Conservation (phyloP, 2,329 filamentous ascomycete species). For the Pseudogymnoascus sp. region DNA sequence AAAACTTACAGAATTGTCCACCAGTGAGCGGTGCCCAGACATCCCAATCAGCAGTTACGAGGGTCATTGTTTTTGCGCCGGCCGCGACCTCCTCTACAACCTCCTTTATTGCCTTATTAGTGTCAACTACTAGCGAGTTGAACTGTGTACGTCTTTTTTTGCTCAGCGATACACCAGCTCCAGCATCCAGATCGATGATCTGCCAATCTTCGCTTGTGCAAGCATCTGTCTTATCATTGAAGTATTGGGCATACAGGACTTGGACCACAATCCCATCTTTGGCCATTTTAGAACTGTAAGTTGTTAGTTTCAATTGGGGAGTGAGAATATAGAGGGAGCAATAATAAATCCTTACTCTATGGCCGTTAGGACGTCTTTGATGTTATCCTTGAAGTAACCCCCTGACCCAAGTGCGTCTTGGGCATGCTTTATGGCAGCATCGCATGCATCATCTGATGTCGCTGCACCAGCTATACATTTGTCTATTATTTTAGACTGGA, state of each 20-base stretch:
- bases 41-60: constrained; percentile 25
- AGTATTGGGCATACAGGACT: constrained; percentile 31
- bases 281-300: constrained; percentile 25
- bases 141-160: constrained; percentile 28
- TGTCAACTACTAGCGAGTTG: constrained; percentile 26
- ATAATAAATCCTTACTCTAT: constrained; percentile 16
- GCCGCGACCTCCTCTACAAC: constrained; percentile 24
- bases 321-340: not conserved
- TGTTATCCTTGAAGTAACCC: constrained; percentile 27
- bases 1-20: constrained; percentile 30
- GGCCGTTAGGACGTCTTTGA: constrained; percentile 24
- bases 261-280: constrained; percentile 29
- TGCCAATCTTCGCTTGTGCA: constrained; percentile 20
- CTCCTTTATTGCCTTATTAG: constrained; percentile 28
- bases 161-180: constrained; percentile 18
- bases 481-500: constrained; percentile 19
- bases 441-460: constrained; percentile 17
- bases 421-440: constrained; percentile 21
- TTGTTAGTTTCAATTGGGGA: constrained; percentile 12
- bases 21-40: constrained; percentile 26
- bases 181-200: constrained; percentile 16
- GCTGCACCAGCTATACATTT: constrained; percentile 23
- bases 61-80: constrained; percentile 26
- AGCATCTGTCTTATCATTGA: constrained; percentile 28
- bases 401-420: constrained; percentile 24